Conservation (phyloP, 805 yeast genomes). For the Candida easanensis region DNA sequence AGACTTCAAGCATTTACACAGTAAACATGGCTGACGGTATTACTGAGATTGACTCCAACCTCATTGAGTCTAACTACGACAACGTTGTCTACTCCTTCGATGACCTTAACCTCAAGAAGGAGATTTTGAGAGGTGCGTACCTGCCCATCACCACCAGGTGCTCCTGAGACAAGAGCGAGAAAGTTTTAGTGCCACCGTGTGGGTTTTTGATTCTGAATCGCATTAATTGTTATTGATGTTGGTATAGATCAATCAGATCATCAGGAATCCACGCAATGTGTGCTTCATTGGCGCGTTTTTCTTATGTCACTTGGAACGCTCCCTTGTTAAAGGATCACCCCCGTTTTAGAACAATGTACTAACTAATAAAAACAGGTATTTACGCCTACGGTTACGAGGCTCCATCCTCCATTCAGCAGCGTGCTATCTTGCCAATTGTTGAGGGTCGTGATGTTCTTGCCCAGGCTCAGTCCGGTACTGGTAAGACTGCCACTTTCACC, state of each 20-base stretch:
- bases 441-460: slow-evolving; percentile 95
- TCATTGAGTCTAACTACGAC: slow-evolving; percentile 94
- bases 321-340: too few relatives aligned
- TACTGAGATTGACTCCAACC: slow-evolving; percentile 75
- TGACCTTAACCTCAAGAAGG: slow-evolving; percentile 72
- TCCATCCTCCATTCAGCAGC: slow-evolving; percentile 96
- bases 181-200: too few relatives aligned
- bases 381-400: slow-evolving; percentile 92
- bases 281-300: too few relatives aligned
- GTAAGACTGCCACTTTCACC: slow-evolving; percentile 98
- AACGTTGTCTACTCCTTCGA: slow-evolving; percentile 79
- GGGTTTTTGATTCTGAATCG: too few relatives aligned
- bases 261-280: too few relatives aligned
- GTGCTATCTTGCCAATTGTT: slow-evolving; percentile 94
- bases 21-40: slow-evolving; percentile 53
- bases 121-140: slow-evolving; percentile 43
- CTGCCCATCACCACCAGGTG: background rate
- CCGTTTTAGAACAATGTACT: slow-evolving; percentile 5
- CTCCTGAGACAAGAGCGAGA: background rate
- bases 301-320: background rate
- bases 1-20: slow-evolving; percentile 15
- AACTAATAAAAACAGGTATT: slow-evolving; percentile 51
- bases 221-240: too few relatives aligned
- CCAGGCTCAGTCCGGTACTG: slow-evolving; percentile 99
- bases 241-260: too few relatives aligned